Evolutionary conservation across 2,329 filamentous ascomycete species (phyloP).

Genomic region (Talaromyces sp.): DNA sequence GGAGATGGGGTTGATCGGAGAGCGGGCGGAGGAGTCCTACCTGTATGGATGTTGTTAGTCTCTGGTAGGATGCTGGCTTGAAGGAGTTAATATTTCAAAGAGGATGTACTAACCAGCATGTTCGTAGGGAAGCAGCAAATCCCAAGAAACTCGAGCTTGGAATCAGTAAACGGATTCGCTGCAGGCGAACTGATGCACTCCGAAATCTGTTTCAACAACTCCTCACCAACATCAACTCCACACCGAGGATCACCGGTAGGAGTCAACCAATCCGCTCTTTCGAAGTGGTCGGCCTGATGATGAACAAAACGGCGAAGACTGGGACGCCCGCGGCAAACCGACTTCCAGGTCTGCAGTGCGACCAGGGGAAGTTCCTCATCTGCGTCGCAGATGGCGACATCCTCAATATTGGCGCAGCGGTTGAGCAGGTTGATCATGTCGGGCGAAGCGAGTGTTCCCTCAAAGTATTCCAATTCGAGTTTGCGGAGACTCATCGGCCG

Average conservation of each 20-base stretch:
- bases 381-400: background rate
- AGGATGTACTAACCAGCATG: background rate
- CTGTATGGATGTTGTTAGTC: background rate
- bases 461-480: slow-evolving; percentile 2
- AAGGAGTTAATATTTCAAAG: too few species aligned
- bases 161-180: slow-evolving; percentile 4
- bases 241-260: background rate
- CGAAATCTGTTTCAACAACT: background rate
- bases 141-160: slow-evolving; percentile 7
- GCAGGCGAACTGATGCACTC: background rate
- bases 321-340: background rate
- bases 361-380: background rate
- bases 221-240: background rate
- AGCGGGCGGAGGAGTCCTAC: background rate
- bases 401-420: slow-evolving; percentile 1
- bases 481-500: background rate
- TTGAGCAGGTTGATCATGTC: background rate
- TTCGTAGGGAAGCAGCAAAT: slow-evolving; percentile 1
- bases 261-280: background rate
- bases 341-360: background rate
- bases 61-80: background rate
- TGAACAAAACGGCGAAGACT: slow-evolving; percentile 1
- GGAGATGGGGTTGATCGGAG: background rate
- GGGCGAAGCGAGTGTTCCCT: background rate
- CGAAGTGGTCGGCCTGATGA: background rate